Conservation (phyloP, 2,329 filamentous ascomycete genomes). For the Monosporascus cannonballus region DNA sequence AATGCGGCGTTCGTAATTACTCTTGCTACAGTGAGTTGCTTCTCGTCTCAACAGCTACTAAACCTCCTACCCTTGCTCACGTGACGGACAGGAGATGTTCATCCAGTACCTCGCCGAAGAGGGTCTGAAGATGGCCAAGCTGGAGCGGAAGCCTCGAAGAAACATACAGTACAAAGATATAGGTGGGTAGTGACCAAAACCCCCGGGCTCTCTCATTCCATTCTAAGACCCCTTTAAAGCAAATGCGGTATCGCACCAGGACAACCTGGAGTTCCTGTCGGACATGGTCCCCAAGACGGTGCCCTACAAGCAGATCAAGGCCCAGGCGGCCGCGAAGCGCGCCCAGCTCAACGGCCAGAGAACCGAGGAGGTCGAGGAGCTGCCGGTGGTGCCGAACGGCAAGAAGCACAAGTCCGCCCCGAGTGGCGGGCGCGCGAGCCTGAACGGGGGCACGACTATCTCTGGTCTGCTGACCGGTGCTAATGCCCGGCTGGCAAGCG, state of each 20-base stretch:
- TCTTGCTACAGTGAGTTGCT: slow-evolving; percentile 64
- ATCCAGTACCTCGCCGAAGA: slow-evolving; percentile 85
- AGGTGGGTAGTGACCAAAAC: slow-evolving; percentile 43
- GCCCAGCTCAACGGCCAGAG: slow-evolving; percentile 40
- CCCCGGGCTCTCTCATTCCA: background rate
- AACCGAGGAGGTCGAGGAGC: slow-evolving; percentile 4
- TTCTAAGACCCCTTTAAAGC: background rate
- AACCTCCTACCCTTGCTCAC: background rate
- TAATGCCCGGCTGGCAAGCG: slow-evolving; percentile 20
- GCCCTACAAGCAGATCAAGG: slow-evolving; percentile 74
- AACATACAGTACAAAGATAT: slow-evolving; percentile 97
- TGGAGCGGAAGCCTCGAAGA: slow-evolving; percentile 84
- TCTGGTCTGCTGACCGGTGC: slow-evolving; percentile 22
- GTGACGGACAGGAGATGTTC: slow-evolving; percentile 72
- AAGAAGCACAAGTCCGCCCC: slow-evolving; percentile 29
- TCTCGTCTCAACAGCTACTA: background rate
- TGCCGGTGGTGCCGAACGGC: slow-evolving; percentile 21
- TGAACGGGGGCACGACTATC: slow-evolving; percentile 17
- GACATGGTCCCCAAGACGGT: slow-evolving; percentile 86
- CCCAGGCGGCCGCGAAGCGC: slow-evolving; percentile 45
- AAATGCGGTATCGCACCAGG: slow-evolving; percentile 80
- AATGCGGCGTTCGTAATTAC: slow-evolving; percentile 93
- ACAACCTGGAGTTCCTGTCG: slow-evolving; percentile 90
- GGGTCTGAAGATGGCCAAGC: slow-evolving; percentile 80
- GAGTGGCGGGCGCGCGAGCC: slow-evolving; percentile 17